A percentile compares a stretch with the other conserved stretches of the same genome.
phyloP scores from a whole-genome alignment of 768 basidiomycete species.

The Lentinula sp. region DNA sequence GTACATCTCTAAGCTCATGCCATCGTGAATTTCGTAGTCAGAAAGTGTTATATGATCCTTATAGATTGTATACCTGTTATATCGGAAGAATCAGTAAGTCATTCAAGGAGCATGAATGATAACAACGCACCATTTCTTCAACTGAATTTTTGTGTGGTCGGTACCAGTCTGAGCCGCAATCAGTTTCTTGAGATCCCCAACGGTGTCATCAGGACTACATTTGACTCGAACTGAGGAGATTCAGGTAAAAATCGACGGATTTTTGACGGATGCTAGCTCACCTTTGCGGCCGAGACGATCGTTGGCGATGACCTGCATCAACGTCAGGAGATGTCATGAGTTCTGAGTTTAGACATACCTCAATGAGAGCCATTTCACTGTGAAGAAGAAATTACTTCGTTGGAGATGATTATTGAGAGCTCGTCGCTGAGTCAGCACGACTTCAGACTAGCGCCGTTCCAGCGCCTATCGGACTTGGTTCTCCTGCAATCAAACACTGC shows the following conservation, averaged over 20 bases:
- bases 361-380: slow-evolving; percentile 45
- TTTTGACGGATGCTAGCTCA: slow-evolving; percentile 22
- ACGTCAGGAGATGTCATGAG: slow-evolving; percentile 1
- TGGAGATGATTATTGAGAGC: not conserved
- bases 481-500: not conserved
- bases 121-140: slow-evolving; percentile 93
- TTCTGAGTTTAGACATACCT: slow-evolving; percentile 26
- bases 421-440: not conserved
- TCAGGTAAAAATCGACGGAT: not conserved
- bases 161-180: slow-evolving; percentile 97
- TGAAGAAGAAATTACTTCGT: not conserved
- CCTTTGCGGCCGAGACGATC: slow-evolving; percentile 95
- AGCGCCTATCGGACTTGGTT: no score
- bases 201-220: slow-evolving; percentile 92
- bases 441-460: no score
- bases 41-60: slow-evolving; percentile 92
- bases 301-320: slow-evolving; percentile 80
- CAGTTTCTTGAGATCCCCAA: slow-evolving; percentile 94
- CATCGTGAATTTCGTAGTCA: slow-evolving; percentile 93
- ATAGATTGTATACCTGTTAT: slow-evolving; percentile 81
- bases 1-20: slow-evolving; percentile 93
- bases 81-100: not conserved
- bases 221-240: slow-evolving; percentile 77
- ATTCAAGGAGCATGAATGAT: not conserved
- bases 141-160: slow-evolving; percentile 72